Base-by-base conservation (phyloP, 148 eudicot species). In the Selenicereus undatus region DNA sequence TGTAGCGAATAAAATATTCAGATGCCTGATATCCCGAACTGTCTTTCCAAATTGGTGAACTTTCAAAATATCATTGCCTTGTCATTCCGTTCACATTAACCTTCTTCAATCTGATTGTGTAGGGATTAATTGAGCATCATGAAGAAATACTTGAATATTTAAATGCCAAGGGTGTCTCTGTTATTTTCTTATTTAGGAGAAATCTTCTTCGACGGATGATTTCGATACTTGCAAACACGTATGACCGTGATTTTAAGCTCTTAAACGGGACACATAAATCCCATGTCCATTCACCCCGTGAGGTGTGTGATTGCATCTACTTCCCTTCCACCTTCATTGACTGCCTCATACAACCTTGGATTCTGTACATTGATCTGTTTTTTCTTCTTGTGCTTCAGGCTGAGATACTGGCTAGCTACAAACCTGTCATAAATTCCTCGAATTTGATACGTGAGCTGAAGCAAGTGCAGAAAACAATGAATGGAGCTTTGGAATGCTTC, bases 221-320 rank as follows among this genome's bases (percentile, higher is more conserved):
- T 76, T 94, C 98, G 22, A 90, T 91, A 30, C 94, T 90, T 52
- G 98, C 93, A 48, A 95, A 95, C 84, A 81, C 92, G 5, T 90
- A 91, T 76, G 98, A 95, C 76, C 93, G 89, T 73, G 90, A 87
- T 83, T 86, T 84, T 70, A 91, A 90, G 86, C 90, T 85, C 17
- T 86, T 94, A 56, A 93, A 93, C 66, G 97, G 97, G 83, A 92
- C 88, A n/a, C 98, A 94, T 79, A 92, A 90, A 80, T 92, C 98
- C 74, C 98, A 94, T 52, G 93, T 90, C 81, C 98, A 94, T 83
- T 91, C 98, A 43, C 80, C 87, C 78, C 85, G 84, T 2, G 98
- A 94, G 95, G 98, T 93, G 71, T 76, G 80, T 74, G 45, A 84
- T 66, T 76, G 76, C 68, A 65, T 75, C 65, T 76, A 78, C 79